Conservation (phyloP, 2,329 filamentous ascomycete species). For the Xylaria sp. region DNA sequence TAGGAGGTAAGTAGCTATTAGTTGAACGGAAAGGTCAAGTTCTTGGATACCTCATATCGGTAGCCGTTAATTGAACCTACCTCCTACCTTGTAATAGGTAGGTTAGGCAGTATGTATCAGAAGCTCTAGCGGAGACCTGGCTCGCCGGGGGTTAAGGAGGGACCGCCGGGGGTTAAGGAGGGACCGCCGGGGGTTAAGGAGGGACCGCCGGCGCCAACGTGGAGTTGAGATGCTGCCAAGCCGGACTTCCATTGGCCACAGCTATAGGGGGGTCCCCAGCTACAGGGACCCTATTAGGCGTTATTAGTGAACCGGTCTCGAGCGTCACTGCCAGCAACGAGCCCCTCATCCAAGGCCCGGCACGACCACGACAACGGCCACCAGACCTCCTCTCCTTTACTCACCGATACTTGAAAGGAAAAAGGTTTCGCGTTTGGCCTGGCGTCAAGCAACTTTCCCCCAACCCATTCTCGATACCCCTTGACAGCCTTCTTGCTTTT, state of each 20-base stretch:
- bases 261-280: conserved; percentile 32
- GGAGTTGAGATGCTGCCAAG: conserved; percentile 5
- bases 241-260: conserved; percentile 29
- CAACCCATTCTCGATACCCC: background rate
- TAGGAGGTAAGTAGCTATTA: too few species aligned
- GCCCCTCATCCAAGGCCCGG: conserved; percentile 35
- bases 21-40: background rate
- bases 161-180: too few species aligned
- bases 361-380: conserved; percentile 20
- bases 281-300: conserved; percentile 13
- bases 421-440: conserved; percentile 33
- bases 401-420: conserved; percentile 41
- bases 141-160: conserved; percentile 4
- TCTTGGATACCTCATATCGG: background rate
- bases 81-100: too few species aligned
- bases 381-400: conserved; percentile 21
- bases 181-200: too few species aligned
- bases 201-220: conserved; percentile 3
- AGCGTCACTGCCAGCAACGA: conserved; percentile 37
- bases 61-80: background rate
- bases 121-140: background rate
- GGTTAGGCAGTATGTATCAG: too few species aligned
- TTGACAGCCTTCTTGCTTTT: conserved; percentile 37
- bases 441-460: conserved; percentile 28
- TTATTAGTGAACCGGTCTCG: conserved; percentile 23